Evolutionary conservation across 768 basidiomycete species (phyloP), one percentile per base, ranked within the genome.

Genomic region (Suillus brevipes): DNA sequence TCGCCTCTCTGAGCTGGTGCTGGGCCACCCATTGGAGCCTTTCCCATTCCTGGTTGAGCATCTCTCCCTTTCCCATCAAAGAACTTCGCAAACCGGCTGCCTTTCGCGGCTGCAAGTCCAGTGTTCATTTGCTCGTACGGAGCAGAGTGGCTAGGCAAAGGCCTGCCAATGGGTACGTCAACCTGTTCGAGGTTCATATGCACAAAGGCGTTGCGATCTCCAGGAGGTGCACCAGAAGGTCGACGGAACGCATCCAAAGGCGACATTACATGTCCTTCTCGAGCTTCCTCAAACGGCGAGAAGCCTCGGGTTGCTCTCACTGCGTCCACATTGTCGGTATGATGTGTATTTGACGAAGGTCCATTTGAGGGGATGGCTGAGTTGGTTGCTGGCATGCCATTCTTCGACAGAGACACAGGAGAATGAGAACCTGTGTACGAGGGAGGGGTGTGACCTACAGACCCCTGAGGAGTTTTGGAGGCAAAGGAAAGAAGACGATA

Each of bases 51-150:
- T 66, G 68, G 66, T 63, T 68, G 75, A 50, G 70, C 70, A 16
- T 88, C 87, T 67, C 82, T 83, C 37, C 73, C 71, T 74, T 91
- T 92, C n/a, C 84, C 84, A 69, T 94, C 92, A 67, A 94, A 94
- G 75, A 93, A 92, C 73, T 93, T 94, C 38, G 91, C 92, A 74
- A 94, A 90, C 43, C 92, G 87, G 72, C 92, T 94, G 47, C 92
- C 92, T 74, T 89, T 92, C 31, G 81, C 82, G 38, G 81, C 78
- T 16, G 85, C 80, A 71, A 84, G 79, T 38, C 83, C 81, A 34
- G 81, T 80, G 31, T 79, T 79, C 60, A 72, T 74, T 55, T 73
- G 67, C 58, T 76, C 75, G 18, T 75, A 74, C 8, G 71, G 73
- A 31, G 58, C 40, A 20, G 65, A 23, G 40, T 66, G 65, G 34